Base-by-base conservation (phyloP, 805 yeast species). In the Priceomyces haplophilus region DNA sequence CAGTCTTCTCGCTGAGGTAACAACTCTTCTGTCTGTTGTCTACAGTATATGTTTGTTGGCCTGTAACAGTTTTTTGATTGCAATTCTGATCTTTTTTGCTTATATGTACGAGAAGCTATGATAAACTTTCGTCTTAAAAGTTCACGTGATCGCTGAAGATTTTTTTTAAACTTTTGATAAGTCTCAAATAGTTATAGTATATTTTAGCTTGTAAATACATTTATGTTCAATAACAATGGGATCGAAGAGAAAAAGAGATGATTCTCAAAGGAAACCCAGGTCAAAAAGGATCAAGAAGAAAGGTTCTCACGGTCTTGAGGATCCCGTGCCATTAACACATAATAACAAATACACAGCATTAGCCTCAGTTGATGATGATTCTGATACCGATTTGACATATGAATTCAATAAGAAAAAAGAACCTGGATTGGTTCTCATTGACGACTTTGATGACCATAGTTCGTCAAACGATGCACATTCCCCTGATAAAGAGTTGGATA, bases 381-480 rank as follows among this genome's bases (percentile, higher is more conserved):
- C 58, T 6, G 65, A 62, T 38, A 41, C 61, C 13, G 59, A 56
- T 38, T 27, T 45, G n/a, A 45, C 54, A 17, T 57, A 50, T 37
- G 61, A 59, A 44, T 54, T 52, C 43, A 50, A 51, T 13, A 48
- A 45, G 18, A 42, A 43, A 25, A 50, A 40, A 29, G 51, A 46
- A 15, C 46, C 42, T 17, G 71, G 63, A 13, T 45, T 63, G 7
- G 62, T 62, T 2, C 46, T 69, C 31, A 56, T 64, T 10, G 71
- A 66, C 29, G 55, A 62, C 1, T 62, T 61, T 3, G 54, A 21
- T 21, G 24, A 21, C 8, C 8, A 7, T 6, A 21, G 24, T 21
- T 6, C 8, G 24, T 8, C 24, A 6, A 27, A 49, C 10, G 53
- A 51, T 16, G n/a, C 10, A 12, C 15, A 27, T n/a, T 4, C 31